phyloP scores from a whole-genome alignment of 306 rosid species.

The Cicer cuneatum region DNA sequence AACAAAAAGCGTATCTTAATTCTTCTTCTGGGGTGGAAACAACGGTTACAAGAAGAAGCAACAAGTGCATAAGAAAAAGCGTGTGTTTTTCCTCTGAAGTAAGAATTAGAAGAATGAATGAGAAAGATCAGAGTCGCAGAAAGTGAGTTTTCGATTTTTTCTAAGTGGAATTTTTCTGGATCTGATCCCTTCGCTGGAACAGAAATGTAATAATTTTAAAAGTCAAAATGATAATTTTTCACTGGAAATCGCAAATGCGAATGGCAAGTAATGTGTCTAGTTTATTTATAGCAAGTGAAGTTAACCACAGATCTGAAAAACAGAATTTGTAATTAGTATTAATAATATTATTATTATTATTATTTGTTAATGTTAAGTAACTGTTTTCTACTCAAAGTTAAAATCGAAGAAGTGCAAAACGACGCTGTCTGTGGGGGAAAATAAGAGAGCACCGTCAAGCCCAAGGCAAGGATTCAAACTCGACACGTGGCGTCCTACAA shows the following conservation, averaged over 20 bases:
- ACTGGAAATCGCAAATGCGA: not conserved
- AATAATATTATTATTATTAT: not conserved
- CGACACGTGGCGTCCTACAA: conserved; percentile 45
- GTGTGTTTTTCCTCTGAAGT: conserved; percentile 16
- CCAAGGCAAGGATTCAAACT: conserved; percentile 11
- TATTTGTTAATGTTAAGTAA: not conserved
- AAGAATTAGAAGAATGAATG: conserved; percentile 15
- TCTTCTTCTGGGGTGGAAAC: not conserved
- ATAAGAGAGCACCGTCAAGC: conserved; percentile 32
- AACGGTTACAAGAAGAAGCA: conserved; percentile 14
- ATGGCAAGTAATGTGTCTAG: not conserved
- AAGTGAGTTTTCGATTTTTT: conserved; percentile 34
- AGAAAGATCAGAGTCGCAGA: not conserved
- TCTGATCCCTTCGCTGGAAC: conserved; percentile 39
- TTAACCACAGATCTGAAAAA: conserved; percentile 40
- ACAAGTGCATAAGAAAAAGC: not conserved
- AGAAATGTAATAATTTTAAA: conserved; percentile 9
- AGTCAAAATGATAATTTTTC: not conserved
- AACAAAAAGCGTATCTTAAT: not conserved
- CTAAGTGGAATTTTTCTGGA: conserved; percentile 40
- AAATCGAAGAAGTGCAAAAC: not conserved
- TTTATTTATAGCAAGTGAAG: conserved; percentile 41
- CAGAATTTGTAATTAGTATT: not conserved
- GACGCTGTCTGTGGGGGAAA: not conserved
- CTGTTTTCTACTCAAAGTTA: conserved; percentile 35